phyloP scores from a whole-genome alignment of 768 basidiomycete species.

The Lactifluus volemus region DNA sequence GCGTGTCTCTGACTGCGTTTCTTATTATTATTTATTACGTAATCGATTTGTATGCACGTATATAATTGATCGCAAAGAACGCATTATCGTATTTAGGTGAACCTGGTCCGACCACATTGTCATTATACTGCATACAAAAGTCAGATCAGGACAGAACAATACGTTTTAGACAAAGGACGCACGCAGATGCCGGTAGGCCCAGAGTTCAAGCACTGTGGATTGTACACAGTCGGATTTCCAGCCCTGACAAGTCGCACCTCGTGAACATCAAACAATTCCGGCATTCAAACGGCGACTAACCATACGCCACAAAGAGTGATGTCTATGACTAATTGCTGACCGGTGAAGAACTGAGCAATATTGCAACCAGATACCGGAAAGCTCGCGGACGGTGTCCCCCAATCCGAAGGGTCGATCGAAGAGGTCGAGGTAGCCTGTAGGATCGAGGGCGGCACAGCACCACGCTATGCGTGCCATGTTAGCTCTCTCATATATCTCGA shows the following conservation, averaged over 20 bases:
- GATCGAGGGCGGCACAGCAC: slow-evolving; percentile 31
- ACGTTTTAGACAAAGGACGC: slow-evolving; percentile 18
- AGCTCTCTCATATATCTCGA: neutral
- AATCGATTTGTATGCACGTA: slow-evolving; percentile 42
- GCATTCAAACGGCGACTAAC: slow-evolving; percentile 23
- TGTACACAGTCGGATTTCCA: slow-evolving; percentile 38
- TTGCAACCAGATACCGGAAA: slow-evolving; percentile 36
- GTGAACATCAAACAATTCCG: neutral
- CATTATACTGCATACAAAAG: slow-evolving; percentile 33
- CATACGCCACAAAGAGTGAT: slow-evolving; percentile 51
- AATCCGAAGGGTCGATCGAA: slow-evolving; percentile 32
- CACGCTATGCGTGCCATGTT: slow-evolving; percentile 25
- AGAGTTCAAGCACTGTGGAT: slow-evolving; percentile 32
- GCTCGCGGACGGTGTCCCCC: slow-evolving; percentile 39
- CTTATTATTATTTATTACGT: no score
- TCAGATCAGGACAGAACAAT: neutral
- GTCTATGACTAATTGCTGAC: slow-evolving; percentile 46
- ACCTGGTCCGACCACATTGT: slow-evolving; percentile 47
- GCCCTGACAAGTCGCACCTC: slow-evolving; percentile 33
- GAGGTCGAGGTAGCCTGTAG: slow-evolving; percentile 26
- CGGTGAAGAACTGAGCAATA: slow-evolving; percentile 36
- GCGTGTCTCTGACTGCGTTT: no score
- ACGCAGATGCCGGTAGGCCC: slow-evolving; percentile 37
- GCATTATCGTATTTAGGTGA: slow-evolving; percentile 48
- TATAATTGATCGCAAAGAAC: slow-evolving; percentile 59